Evolutionary conservation across 1,284 basidiomycete genomes (phyloP).

Genomic region (Moesziomyces sp.): DNA sequence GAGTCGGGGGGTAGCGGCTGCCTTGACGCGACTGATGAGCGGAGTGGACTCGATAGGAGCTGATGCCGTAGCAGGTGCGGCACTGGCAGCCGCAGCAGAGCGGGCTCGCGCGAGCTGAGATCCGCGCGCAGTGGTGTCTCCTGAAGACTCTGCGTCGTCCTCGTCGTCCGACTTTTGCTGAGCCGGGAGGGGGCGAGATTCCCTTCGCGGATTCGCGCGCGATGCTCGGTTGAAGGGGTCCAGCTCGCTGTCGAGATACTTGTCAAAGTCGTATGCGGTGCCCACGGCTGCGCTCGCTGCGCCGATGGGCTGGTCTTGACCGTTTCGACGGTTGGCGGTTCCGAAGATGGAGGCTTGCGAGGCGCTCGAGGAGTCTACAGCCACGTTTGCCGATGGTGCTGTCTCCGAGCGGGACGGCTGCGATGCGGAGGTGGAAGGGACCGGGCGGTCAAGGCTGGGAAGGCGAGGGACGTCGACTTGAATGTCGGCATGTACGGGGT

Average conservation of each 20-base stretch:
- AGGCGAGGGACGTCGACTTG: conserved; percentile 36
- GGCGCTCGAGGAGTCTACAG: conserved; percentile 13
- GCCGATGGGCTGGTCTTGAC: conserved; percentile 26
- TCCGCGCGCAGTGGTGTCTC: conserved; percentile 42
- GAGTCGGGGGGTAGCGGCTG: conserved; percentile 25
- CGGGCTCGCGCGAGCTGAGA: conserved; percentile 1
- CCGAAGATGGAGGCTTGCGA: conserved; percentile 40
- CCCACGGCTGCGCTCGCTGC: conserved; percentile 9
- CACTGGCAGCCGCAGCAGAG: neutral
- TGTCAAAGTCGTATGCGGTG: conserved; percentile 43
- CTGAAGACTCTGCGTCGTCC: conserved; percentile 18
- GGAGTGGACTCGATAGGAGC: conserved; percentile 40
- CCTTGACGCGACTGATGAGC: conserved; percentile 28
- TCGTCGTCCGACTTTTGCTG: conserved; percentile 7
- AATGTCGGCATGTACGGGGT: conserved; percentile 20
- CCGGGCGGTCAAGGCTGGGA: conserved; percentile 11
- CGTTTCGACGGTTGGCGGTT: conserved; percentile 25
- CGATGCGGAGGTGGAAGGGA: neutral
- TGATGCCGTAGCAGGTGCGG: neutral
- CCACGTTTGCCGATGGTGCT: neutral
- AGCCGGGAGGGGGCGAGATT: conserved; percentile 41
- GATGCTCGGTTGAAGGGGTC: conserved; percentile 48
- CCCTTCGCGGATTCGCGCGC: conserved; percentile 29
- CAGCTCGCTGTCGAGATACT: conserved; percentile 44
- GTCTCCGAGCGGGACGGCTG: neutral